Conservation (phyloP, 768 basidiomycete species). For the Tricholoma saponaceum region DNA sequence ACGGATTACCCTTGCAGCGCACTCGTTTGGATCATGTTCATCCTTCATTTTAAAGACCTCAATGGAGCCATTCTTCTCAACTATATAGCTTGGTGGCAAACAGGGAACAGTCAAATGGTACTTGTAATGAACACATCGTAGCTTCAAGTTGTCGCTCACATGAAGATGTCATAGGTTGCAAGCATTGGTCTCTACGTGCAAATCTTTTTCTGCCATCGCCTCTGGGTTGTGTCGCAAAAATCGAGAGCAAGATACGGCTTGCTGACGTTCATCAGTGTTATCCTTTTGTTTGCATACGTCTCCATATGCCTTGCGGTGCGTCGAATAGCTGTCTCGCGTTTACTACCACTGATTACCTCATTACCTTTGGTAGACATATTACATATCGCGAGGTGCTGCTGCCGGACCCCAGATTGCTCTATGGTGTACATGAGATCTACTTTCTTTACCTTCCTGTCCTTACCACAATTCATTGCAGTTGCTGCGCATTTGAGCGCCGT, state of each 20-base stretch:
- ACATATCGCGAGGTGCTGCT: conserved; percentile 16
- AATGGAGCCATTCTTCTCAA: conserved; percentile 24
- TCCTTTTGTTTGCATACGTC: conserved; percentile 25
- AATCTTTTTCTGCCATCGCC: conserved; percentile 25
- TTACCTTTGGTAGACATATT: conserved; percentile 19
- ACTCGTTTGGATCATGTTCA: conserved; percentile 25
- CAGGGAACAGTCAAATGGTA: conserved; percentile 27
- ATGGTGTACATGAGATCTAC: conserved; percentile 23
- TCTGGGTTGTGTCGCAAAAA: conserved; percentile 24
- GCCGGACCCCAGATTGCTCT: conserved; percentile 13
- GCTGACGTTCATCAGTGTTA: conserved; percentile 15
- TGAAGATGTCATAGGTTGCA: conserved; percentile 19
- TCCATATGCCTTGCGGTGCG: conserved; percentile 24
- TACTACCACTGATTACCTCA: background rate
- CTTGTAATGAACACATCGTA: background rate
- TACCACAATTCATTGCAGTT: conserved; percentile 13
- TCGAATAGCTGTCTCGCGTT: background rate
- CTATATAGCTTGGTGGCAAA: conserved; percentile 30
- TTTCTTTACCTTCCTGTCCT: background rate
- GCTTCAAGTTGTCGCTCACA: background rate
- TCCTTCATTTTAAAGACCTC: conserved; percentile 24
- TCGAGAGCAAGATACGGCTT: conserved; percentile 11
- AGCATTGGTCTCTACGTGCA: conserved; percentile 30
- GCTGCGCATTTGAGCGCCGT: conserved; percentile 23
- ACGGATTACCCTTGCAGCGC: conserved; percentile 16